A percentile compares a stretch with the other conserved stretches of the same genome.
Conservation (phyloP, 768 basidiomycete genomes). For the Tricholoma matsutake region DNA sequence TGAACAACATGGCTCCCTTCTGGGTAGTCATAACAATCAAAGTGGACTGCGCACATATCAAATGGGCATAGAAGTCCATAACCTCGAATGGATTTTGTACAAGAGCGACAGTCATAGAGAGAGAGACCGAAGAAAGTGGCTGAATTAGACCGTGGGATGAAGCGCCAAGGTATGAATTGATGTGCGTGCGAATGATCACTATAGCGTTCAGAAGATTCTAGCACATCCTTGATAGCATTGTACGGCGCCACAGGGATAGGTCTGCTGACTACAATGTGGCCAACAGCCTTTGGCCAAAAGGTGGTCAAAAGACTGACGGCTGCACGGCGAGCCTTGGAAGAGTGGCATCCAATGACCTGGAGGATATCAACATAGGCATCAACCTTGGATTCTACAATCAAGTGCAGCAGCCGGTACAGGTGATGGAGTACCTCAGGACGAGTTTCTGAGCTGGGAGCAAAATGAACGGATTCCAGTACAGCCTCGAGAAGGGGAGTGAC, state of each 20-base stretch:
- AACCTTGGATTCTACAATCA: slow-evolving; percentile 54
- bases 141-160: slow-evolving; percentile 21
- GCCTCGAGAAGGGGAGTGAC: slow-evolving; percentile 60
- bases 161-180: slow-evolving; percentile 72
- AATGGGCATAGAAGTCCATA: slow-evolving; percentile 72
- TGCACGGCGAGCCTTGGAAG: slow-evolving; percentile 46
- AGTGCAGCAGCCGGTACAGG: slow-evolving; percentile 50
- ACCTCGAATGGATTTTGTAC: slow-evolving; percentile 51
- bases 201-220: slow-evolving; percentile 15
- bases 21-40: slow-evolving; percentile 74
- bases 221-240: slow-evolving; percentile 2
- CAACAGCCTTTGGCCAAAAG: slow-evolving; percentile 67
- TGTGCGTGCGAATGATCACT: slow-evolving; percentile 43
- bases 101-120: slow-evolving; percentile 53
- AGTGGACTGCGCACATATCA: slow-evolving; percentile 69
- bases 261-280: slow-evolving; percentile 60
- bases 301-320: slow-evolving; percentile 56
- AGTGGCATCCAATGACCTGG: slow-evolving; percentile 67
- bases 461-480: slow-evolving; percentile 56
- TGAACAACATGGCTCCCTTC: slow-evolving; percentile 58
- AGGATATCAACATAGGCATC: slow-evolving; percentile 73
- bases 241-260: slow-evolving; percentile 40
- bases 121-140: slow-evolving; percentile 30
- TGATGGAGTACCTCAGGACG: slow-evolving; percentile 40
- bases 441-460: slow-evolving; percentile 24